Evolutionary conservation across 73 alveolate genomes (phyloP).

Genomic region (Paramecium sexaurelia): DNA sequence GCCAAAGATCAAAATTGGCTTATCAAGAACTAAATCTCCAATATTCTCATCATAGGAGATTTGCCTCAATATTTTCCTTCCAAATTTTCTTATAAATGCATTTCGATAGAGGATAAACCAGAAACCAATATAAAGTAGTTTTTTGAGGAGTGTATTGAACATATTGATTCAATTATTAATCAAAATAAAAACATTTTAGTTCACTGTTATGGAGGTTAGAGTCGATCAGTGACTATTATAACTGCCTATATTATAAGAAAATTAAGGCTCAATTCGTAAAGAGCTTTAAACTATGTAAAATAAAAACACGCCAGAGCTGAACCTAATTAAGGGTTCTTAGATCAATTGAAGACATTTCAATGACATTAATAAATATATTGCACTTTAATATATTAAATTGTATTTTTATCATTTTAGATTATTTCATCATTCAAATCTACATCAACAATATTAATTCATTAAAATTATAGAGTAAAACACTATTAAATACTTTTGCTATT

Average conservation of each 20-base stretch:
- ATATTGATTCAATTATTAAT: conserved; percentile 32
- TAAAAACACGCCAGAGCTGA: conserved; percentile 48
- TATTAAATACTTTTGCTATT: too few species aligned
- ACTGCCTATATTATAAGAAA: conserved; percentile 70
- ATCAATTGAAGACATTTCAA: conserved; percentile 42
- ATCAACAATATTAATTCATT: too few species aligned
- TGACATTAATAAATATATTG: background rate
- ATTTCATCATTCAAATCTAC: too few species aligned
- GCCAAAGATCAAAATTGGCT: conserved; percentile 56
- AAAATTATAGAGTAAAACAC: too few species aligned
- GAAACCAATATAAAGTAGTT: conserved; percentile 42
- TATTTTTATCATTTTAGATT: background rate
- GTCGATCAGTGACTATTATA: conserved; percentile 72
- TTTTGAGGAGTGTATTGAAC: conserved; percentile 66
- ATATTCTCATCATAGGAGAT: conserved; percentile 62
- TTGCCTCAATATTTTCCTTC: conserved; percentile 41
- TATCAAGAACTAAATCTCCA: background rate
- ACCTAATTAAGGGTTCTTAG: conserved; percentile 73
- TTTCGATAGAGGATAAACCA: conserved; percentile 56
- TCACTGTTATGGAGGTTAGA: conserved; percentile 81
- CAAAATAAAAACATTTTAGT: conserved; percentile 65
- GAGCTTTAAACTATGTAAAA: conserved; percentile 62
- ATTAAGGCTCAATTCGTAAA: conserved; percentile 33
- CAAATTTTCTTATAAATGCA: conserved; percentile 55
- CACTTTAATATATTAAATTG: background rate